phyloP scores from a whole-genome alignment of 2,329 filamentous ascomycete species.

The Fusarium sp. region DNA sequence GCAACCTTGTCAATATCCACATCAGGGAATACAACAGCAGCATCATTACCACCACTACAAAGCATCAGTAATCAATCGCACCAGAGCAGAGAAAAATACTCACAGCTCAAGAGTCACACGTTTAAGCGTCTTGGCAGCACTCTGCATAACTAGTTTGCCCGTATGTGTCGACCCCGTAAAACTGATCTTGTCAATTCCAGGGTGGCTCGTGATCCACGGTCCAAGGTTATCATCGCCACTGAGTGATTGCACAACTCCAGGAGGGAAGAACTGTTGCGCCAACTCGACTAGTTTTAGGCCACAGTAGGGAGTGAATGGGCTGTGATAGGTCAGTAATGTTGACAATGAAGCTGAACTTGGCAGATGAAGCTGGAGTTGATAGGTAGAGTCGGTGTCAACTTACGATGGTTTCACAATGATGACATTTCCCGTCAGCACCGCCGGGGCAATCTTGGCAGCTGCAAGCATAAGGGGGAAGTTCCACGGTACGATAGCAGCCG shows the following conservation, averaged over 20 bases:
- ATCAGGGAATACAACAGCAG: slow-evolving; percentile 70
- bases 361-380: fast-evolving
- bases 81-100: neutral
- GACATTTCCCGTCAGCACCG: slow-evolving; percentile 68
- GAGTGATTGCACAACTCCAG: slow-evolving; percentile 72
- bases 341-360: too few species aligned
- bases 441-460: slow-evolving; percentile 67
- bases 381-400: neutral
- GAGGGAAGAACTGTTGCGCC: slow-evolving; percentile 68
- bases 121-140: slow-evolving; percentile 69
- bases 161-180: slow-evolving; percentile 74
- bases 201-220: slow-evolving; percentile 69
- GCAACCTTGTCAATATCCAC: slow-evolving; percentile 62
- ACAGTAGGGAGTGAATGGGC: slow-evolving; percentile 68
- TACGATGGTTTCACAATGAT: slow-evolving; percentile 69
- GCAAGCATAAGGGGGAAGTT: slow-evolving; percentile 69
- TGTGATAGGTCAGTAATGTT: neutral
- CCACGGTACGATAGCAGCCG: slow-evolving; percentile 66
- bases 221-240: slow-evolving; percentile 72
- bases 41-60: slow-evolving; percentile 66
- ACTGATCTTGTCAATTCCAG: slow-evolving; percentile 71
- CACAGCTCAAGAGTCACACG: slow-evolving; percentile 70
- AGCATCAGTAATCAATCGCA: slow-evolving; percentile 32
- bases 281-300: slow-evolving; percentile 72
- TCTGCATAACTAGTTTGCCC: slow-evolving; percentile 72